Base-by-base conservation (phyloP, 768 basidiomycete species). In the Galerina sulciceps region DNA sequence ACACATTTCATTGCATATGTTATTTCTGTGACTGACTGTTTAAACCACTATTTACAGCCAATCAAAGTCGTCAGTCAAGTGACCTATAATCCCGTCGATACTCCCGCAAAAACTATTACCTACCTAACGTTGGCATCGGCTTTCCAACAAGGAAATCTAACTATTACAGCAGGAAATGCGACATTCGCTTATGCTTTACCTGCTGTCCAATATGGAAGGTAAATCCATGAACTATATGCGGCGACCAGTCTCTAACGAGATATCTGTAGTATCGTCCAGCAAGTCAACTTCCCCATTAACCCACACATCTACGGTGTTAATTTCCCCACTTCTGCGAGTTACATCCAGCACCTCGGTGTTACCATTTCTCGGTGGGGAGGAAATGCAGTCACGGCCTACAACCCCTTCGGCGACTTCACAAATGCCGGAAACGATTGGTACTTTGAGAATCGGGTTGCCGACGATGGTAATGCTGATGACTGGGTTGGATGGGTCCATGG, bases 341-440 rank as follows among this genome's bases (percentile, higher is more conserved):
- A 82, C 64, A 77, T 85, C 58, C 63, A 79, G 45, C 70, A 79
- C 51, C 73, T 84, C 15, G 83, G 83, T 47, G 73, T 82, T 10
- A 78, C 81, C 6, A 72, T 83, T 45, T 77, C 77, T 42, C 78
- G 83, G 45, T 84, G 82, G 82, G 83, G 83, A 53, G 83, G 82
- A 38, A 82, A 82, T 58, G 81, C 82, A 17, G 81, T 81, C 5
- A 84, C 82, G 0, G 79, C 83, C 4, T 84, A 84, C 65, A 84
- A 84, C 58, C 80, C 80, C 1, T 71, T 75, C 43, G 81, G 80
- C 10, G 73, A 73, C 14, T 82, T 82, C 61, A 83, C 81, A 6
- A 83, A 83, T 55, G 83, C 83, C 4, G 83, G 81, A 26, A 75
- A 70, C 37, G 83, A 85, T 59, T 85, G 83, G 83, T 85, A 75